Base-by-base conservation (phyloP, 208 protist genomes). In the Leishmania guyanensis region DNA sequence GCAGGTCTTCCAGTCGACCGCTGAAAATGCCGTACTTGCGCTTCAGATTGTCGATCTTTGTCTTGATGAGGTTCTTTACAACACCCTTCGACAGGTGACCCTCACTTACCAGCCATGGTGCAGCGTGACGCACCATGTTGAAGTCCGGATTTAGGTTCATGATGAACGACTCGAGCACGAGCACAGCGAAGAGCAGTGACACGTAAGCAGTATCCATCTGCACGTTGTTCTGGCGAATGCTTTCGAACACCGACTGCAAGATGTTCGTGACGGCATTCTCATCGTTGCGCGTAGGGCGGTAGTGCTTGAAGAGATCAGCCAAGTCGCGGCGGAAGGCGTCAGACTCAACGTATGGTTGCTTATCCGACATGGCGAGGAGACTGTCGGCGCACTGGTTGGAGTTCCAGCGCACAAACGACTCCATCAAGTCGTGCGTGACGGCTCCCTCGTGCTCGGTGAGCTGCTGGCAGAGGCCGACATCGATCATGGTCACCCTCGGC, bases 81-180 rank as follows among this genome's bases (percentile, higher is more conserved):
- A 98, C 87, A 54, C 92, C 91, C 75, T 91, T 91, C 12, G 93
- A 95, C 8, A 98, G 74, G 85, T 95, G 90, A 48, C 95, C 95
- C 81, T 98, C 93, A 60, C 91, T 91, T 20, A 95, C 90, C 8
- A 98, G 82, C 94, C 95, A 98, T 58, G 95, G 95, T 9, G 93
- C 94, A 62, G 92, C 83, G 86, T 96, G 94, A 10, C 94, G 91
- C 60, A 97, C 94, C 90, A 98, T 97, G 82, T 98, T 97, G 76
- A 96, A 98, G 29, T 97, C 88, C 16, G 93, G 93, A 72, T 98
- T 92, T 26, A 98, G 89, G 75, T 93, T 97, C 95, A 98, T 97
- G 80, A 98, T 96, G 86, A 98, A 98, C 5, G 91, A 93, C 88
- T 98, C 95, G 17, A 97, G 84, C 71, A 98, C 94, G 36, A 98